phyloP scores from a whole-genome alignment of 2,329 filamentous ascomycete species.

The Teratosphaeria destructans region DNA sequence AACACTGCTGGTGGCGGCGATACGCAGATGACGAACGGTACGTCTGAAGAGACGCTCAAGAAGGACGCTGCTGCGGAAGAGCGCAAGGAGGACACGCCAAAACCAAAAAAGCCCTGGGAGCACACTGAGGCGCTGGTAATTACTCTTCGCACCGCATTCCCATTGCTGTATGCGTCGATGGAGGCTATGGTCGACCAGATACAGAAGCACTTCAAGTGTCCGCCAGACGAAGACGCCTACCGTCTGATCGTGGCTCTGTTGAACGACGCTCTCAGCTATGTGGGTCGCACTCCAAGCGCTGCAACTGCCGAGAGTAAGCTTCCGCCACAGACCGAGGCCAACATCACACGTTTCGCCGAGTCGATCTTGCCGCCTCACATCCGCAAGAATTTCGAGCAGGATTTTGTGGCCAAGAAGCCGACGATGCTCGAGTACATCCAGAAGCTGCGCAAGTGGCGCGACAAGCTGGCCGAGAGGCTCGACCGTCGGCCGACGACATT shows the following conservation, averaged over 20 bases:
- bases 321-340: slow-evolving; percentile 80
- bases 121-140: slow-evolving; percentile 93
- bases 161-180: slow-evolving; percentile 90
- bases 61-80: slow-evolving; percentile 26
- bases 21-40: slow-evolving; percentile 26
- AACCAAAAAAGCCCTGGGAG: slow-evolving; percentile 79
- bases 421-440: slow-evolving; percentile 99
- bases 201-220: slow-evolving; percentile 97
- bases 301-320: slow-evolving; percentile 89
- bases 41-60: slow-evolving; percentile 23
- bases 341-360: slow-evolving; percentile 93
- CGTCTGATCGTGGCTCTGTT: slow-evolving; percentile 92
- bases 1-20: slow-evolving; percentile 32
- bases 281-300: slow-evolving; percentile 73
- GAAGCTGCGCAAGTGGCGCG: slow-evolving; percentile 88
- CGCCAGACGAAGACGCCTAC: slow-evolving; percentile 95
- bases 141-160: slow-evolving; percentile 92
- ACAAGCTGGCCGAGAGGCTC: slow-evolving; percentile 95
- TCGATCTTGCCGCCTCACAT: slow-evolving; percentile 92
- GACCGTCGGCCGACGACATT: slow-evolving; percentile 67
- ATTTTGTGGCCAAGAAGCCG: slow-evolving; percentile 90
- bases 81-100: slow-evolving; percentile 32
- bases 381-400: slow-evolving; percentile 90
- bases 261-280: slow-evolving; percentile 89
- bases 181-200: slow-evolving; percentile 99